Evolutionary conservation across 208 protist genomes (phyloP).

Genomic region (Sergeia podlipaevii): DNA sequence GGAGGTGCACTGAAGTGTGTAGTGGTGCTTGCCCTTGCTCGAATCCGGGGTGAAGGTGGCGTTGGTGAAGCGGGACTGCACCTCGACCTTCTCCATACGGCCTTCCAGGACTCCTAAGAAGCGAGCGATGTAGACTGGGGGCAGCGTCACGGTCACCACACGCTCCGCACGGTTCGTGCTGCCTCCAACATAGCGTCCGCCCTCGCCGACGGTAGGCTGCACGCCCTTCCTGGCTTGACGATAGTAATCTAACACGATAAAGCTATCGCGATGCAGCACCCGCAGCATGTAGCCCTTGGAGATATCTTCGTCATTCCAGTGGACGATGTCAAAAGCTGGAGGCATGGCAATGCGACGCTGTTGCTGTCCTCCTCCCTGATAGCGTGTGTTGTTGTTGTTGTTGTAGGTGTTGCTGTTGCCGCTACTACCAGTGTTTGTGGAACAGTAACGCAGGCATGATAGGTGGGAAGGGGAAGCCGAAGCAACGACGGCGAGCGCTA

Average conservation of each 20-base stretch:
- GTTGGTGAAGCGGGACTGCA: slow-evolving; percentile 82
- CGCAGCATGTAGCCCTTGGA: slow-evolving; percentile 63
- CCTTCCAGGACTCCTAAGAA: slow-evolving; percentile 82
- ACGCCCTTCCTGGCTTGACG: slow-evolving; percentile 24
- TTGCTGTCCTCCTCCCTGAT: neutral
- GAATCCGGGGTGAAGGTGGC: slow-evolving; percentile 54
- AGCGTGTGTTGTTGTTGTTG: slow-evolving; percentile 17
- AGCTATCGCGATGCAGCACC: slow-evolving; percentile 70
- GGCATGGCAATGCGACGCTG: slow-evolving; percentile 31
- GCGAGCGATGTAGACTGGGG: slow-evolving; percentile 80
- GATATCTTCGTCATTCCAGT: slow-evolving; percentile 80
- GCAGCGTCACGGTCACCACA: slow-evolving; percentile 70
- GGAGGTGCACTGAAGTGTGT: slow-evolving; percentile 58
- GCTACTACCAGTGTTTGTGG: slow-evolving; percentile 16
- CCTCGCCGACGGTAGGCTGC: slow-evolving; percentile 4
- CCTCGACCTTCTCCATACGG: slow-evolving; percentile 54
- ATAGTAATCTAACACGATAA: slow-evolving; percentile 81
- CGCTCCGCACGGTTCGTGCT: slow-evolving; percentile 49
- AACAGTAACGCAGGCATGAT: slow-evolving; percentile 5
- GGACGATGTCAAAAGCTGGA: slow-evolving; percentile 82
- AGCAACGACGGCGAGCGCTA: slow-evolving; percentile 1
- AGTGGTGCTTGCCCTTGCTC: slow-evolving; percentile 38
- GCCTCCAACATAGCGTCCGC: neutral
- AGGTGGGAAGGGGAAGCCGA: slow-evolving; percentile 2
- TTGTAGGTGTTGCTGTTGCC: slow-evolving; percentile 4